Evolutionary conservation across 164 flowering plant genomes (phyloP), one percentile per base, ranked within the genome.

Genomic region (Houttuynia cordata): DNA sequence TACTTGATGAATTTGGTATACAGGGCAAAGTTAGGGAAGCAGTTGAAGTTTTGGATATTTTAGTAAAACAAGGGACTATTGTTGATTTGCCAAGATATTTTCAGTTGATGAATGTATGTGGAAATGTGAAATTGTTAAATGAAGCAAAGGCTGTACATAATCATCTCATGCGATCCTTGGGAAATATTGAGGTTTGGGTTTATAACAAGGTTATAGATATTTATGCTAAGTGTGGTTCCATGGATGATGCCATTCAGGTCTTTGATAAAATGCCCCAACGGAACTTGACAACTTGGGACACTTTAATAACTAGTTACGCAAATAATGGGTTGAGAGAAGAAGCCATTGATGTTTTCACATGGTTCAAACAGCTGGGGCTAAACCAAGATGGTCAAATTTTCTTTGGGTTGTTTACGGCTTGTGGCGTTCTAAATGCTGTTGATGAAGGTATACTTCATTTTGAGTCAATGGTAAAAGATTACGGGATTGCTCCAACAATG

Each of bases 381-480:
- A 79, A 62, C 72, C 93, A 93, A 0, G 88, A 87, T 66, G 82
- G 73, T 13, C 70, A 71, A 59, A 74, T 87, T 74, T 90, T 85
- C 57, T 22, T 76, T 18, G 81, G 84, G 8, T 80, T 90, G 8
- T 83, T 90, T 61, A 59, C 62, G 64, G 91, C 93, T 10, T 90
- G 92, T 67, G 60, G 79, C 69, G 75, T 72, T 14, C 1, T 85
- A 41, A 66, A 76, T 55, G 94, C 85, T 49, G 68, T 79, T 34
- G 64, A 67, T 53, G 94, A 89, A 67, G 96, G 91, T 41, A 73
- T 84, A 80, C 37, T 83, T 70, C 94, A 89, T 41, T 83, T 86
- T 62, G 79, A 81, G 50, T 77, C 85, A 14, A 81, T 88, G 96
- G 68, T 60, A 54, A 84, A 74, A 37, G 75, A 66, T 20, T 83